Evolutionary conservation across 805 yeast species (phyloP).

Genomic region (Kodamaea kakaduensis): DNA sequence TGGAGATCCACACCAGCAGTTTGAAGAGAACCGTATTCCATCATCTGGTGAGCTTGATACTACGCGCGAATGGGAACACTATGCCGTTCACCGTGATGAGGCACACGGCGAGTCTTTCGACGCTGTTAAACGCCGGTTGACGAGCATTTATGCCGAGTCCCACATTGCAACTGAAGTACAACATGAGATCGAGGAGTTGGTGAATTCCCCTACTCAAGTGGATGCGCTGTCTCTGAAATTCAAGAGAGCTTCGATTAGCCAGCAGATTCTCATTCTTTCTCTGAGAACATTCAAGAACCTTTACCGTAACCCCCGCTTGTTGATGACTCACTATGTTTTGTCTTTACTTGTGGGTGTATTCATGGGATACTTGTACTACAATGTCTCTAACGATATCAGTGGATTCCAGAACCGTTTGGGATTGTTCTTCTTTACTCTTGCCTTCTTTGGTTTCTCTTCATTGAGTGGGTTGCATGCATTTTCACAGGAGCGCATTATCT

Average conservation of each 20-base stretch:
- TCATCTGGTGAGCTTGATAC: conserved; percentile 44
- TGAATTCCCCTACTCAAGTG: conserved; percentile 21
- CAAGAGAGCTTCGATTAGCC: conserved; percentile 52
- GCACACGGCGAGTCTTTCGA: conserved; percentile 18
- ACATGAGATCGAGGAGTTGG: conserved; percentile 31
- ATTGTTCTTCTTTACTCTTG: conserved; percentile 81
- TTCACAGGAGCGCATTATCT: conserved; percentile 81
- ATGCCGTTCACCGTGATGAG: conserved; percentile 76
- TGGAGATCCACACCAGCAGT: conserved; percentile 26
- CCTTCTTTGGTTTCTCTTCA: conserved; percentile 91
- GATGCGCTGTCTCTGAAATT: conserved; percentile 31
- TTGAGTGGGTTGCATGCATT: conserved; percentile 89
- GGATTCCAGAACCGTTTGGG: conserved; percentile 97
- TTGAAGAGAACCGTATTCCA: conserved; percentile 19
- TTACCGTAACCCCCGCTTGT: conserved; percentile 87
- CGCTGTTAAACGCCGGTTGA: conserved; percentile 24
- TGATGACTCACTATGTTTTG: conserved; percentile 77
- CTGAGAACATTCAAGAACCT: conserved; percentile 88
- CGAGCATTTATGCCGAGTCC: conserved; percentile 36
- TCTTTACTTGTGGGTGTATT: conserved; percentile 75
- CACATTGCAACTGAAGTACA: conserved; percentile 37
- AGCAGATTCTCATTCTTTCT: conserved; percentile 71
- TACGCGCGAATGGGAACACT: conserved; percentile 83
- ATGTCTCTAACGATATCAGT: conserved; percentile 81
- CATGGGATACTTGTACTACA: conserved; percentile 81